Conservation (phyloP, 257 asterid genomes). For the Galeopsis tetrahit region DNA sequence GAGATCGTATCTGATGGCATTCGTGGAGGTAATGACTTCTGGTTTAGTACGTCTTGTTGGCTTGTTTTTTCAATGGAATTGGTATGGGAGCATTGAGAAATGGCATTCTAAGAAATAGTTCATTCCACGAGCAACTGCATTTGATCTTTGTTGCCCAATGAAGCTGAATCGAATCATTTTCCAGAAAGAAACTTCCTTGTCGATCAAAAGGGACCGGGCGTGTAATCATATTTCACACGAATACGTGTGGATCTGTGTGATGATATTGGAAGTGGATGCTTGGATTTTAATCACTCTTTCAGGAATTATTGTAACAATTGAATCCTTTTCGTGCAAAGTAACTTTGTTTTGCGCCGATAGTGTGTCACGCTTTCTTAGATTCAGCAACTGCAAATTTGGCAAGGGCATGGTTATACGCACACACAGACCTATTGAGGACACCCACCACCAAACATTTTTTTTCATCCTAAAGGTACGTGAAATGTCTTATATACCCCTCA, state of each 20-base stretch:
- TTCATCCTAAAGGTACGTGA: too few relatives aligned
- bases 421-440: too few relatives aligned
- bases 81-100: constrained; percentile 75
- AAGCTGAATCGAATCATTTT: constrained; percentile 10
- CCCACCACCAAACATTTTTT: too few relatives aligned
- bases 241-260: not conserved
- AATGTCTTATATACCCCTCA: too few relatives aligned
- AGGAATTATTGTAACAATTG: not conserved
- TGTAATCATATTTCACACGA: not conserved
- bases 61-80: constrained; percentile 84
- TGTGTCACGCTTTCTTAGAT: not conserved
- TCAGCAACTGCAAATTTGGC: too few relatives aligned
- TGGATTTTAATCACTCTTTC: too few relatives aligned
- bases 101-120: constrained; percentile 57
- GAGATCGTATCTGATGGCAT: constrained; percentile 80
- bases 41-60: constrained; percentile 70
- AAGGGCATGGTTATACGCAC: too few relatives aligned
- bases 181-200: not conserved
- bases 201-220: not conserved
- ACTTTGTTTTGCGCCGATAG: not conserved
- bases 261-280: not conserved
- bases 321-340: not conserved
- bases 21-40: constrained; percentile 69
- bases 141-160: constrained; percentile 16
- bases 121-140: not conserved